These are phyloP conservation scores for Polychytrium aggregatum DNA, from an alignment of 192 early-diverging fungal genomes.

Conservation along the genomic window DNA sequence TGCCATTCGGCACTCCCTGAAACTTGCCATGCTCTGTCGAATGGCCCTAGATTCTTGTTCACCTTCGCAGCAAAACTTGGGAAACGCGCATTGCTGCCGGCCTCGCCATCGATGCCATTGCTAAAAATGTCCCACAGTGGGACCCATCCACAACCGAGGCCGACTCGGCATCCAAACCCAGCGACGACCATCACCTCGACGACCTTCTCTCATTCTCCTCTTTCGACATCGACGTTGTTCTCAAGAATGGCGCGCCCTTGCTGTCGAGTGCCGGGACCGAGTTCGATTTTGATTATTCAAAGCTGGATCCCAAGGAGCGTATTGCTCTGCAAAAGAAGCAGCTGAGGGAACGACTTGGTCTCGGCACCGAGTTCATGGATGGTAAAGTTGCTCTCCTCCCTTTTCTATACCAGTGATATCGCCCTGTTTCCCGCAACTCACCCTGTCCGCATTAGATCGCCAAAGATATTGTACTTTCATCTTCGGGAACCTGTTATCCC, in stretches of 20 bases:
- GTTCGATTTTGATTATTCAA: slow-evolving; percentile 66
- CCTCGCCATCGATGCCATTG: slow-evolving; percentile 82
- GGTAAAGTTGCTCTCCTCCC: slow-evolving; percentile 34
- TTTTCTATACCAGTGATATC: no score
- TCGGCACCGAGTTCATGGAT: slow-evolving; percentile 82
- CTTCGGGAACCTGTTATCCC: no score
- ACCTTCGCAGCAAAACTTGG: slow-evolving; percentile 84
- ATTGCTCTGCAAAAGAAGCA: slow-evolving; percentile 71
- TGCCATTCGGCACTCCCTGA: no score
- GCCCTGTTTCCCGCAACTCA: no score
- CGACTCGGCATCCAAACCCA: background rate
- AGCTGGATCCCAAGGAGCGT: slow-evolving; percentile 72
- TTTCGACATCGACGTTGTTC: slow-evolving; percentile 73
- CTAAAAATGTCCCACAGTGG: slow-evolving; percentile 81
- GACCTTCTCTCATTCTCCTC: slow-evolving; percentile 62
- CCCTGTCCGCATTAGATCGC: no score
- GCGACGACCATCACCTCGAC: slow-evolving; percentile 1
- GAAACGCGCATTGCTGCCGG: slow-evolving; percentile 92
- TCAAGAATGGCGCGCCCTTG: slow-evolving; percentile 65
- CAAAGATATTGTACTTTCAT: no score
- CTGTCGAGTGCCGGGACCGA: slow-evolving; percentile 83
- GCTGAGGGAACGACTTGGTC: slow-evolving; percentile 70
- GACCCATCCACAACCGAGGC: slow-evolving; percentile 12
- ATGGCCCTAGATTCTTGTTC: slow-evolving; percentile 77
- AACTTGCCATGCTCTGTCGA: no score